Conservation (phyloP, 441 rosid species). For the Biscutella auriculata region DNA sequence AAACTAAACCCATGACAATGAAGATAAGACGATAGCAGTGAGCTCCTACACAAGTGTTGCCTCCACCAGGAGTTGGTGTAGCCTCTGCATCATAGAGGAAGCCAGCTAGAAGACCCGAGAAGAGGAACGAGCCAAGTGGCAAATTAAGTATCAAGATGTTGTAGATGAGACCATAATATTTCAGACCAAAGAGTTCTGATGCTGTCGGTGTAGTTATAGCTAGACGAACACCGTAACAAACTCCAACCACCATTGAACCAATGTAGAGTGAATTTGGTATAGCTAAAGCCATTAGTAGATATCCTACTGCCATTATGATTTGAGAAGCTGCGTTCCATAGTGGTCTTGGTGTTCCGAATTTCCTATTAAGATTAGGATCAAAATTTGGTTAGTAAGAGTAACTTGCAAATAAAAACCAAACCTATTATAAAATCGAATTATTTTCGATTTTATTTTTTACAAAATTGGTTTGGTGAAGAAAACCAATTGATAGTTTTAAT, state of each 20-base stretch:
- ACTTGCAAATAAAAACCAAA: no score
- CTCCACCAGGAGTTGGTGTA: constrained; percentile 25
- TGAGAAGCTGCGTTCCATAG: constrained; percentile 45
- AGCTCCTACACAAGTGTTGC: constrained; percentile 43
- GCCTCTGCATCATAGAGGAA: constrained; percentile 39
- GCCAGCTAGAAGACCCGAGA: constrained; percentile 46
- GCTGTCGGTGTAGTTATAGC: constrained; percentile 42
- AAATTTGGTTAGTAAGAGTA: neutral
- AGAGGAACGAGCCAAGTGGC: constrained; percentile 47
- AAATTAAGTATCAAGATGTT: constrained; percentile 42
- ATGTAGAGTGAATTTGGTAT: constrained; percentile 41
- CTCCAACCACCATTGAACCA: constrained; percentile 38
- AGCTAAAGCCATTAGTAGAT: constrained; percentile 35
- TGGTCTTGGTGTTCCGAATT: constrained; percentile 39
- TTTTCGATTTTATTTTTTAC: no score
- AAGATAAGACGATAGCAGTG: constrained; percentile 40
- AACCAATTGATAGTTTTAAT: no score
- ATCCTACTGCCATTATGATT: constrained; percentile 39
- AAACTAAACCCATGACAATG: constrained; percentile 35
- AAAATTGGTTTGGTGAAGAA: no score
- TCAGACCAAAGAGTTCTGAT: constrained; percentile 47
- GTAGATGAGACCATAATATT: constrained; percentile 42
- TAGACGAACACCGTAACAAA: constrained; percentile 41
- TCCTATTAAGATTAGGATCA: constrained; percentile 16
- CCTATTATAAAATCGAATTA: no score